These are phyloP conservation scores for Paecilomyces sp. DNA, from an alignment of 2,329 filamentous ascomycete genomes.

Conservation along the genomic window DNA sequence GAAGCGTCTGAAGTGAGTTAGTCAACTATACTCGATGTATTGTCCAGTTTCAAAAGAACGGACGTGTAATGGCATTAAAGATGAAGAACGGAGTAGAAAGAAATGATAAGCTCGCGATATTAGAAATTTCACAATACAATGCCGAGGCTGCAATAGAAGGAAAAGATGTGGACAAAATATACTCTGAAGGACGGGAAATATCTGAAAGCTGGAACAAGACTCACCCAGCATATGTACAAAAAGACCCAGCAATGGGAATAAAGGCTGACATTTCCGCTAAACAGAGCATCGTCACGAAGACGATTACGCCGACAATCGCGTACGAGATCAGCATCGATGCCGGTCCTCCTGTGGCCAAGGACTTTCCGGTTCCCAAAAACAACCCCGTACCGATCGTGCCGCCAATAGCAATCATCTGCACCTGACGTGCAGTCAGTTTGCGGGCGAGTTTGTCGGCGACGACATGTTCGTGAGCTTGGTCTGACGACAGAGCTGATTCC, in stretches of 20 bases:
- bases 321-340: conserved; percentile 54
- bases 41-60: not conserved
- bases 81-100: not conserved
- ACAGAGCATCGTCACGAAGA: conserved; percentile 39
- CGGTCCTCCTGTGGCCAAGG: conserved; percentile 53
- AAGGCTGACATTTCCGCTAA: conserved; percentile 57
- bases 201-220: conserved; percentile 1
- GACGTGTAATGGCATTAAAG: not conserved
- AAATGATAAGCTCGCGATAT: not conserved
- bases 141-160: not conserved
- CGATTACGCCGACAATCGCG: conserved; percentile 49
- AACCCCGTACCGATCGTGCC: conserved; percentile 48
- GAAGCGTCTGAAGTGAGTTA: conserved; percentile 25
- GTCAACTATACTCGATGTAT: not conserved
- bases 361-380: conserved; percentile 56
- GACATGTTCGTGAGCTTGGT: conserved; percentile 5
- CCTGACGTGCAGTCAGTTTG: conserved; percentile 41
- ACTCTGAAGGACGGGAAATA: not conserved
- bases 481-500: not conserved
- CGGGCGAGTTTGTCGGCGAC: conserved; percentile 46
- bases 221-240: conserved; percentile 49
- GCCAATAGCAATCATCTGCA: conserved; percentile 56
- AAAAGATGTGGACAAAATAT: not conserved
- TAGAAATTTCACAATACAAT: conserved; percentile 4
- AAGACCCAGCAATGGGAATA: conserved; percentile 48